Base-by-base conservation (phyloP, 352 stramenopile species). In the Globisporangium echinulatum region DNA sequence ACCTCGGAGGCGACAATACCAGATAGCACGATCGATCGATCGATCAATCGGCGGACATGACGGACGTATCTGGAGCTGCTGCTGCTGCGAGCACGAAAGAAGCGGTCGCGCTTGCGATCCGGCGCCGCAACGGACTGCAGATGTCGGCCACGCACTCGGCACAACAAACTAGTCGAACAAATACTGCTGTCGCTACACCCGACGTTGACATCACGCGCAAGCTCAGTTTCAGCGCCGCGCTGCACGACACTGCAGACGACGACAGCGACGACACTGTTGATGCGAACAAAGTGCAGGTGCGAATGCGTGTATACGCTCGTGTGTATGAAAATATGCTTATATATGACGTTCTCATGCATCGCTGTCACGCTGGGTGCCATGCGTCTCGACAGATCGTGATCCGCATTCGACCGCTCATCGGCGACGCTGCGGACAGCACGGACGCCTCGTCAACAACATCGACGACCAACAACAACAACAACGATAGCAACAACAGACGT, bases 221-320 rank as follows among this genome's bases (percentile, higher is more conserved):
- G 52, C 68, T 92, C 38, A 90, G 77, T 64, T 92, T 90, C 57
- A 86, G 74, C 54, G 64, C 71, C 3, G 74, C 70, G 66, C 70
- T 84, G 2, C 49, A 64, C 17, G 67, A 70, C 5, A 44, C 58
- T 14, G 2, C 19, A 14, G 52, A 66, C 25, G 66, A 71, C 13
- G 52, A 59, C 1, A 54, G 3, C 13, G 40, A 43, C 15, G 14
- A 39, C 38, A 39, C 15, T 4, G 7, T 19, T 5, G 38, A 48
- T 43, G n/a, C 5, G 4, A 25, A 19, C 38, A 36, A 37, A 6
- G 50, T 55, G 7, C 50, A 55, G 50, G 50, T 55, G 14, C 11
- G 48, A 1, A 2, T 19, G 17, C 1, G 7, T 39, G 15, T 51
- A 7, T 46, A 14, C 15, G 11, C 39, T 9, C 8, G 4, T 52